A percentile compares a stretch with the other conserved stretches of the same genome.
Conservation (phyloP, 257 asterid genomes). For the Fraxinus anomala region DNA sequence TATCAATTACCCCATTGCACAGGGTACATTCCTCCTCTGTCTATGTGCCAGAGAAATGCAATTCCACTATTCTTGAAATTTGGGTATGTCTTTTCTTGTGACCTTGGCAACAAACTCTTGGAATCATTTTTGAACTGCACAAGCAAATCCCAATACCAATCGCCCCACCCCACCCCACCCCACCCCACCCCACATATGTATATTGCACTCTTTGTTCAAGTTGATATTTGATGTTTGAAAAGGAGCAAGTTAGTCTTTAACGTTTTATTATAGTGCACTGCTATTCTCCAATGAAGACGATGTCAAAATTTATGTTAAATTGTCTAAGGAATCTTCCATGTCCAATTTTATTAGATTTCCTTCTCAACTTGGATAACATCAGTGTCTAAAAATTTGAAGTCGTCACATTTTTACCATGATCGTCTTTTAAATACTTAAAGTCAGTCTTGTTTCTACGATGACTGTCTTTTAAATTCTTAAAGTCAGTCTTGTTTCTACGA, state of each 20-base stretch:
- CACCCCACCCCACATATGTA: background rate
- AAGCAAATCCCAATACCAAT: too few species aligned
- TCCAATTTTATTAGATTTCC: background rate
- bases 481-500: background rate
- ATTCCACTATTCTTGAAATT: background rate
- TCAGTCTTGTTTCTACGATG: background rate
- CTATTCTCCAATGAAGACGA: background rate
- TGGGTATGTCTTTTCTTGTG: constrained; percentile 38
- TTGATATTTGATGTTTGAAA: background rate
- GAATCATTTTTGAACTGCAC: constrained; percentile 8
- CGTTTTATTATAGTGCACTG: background rate
- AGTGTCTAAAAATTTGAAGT: background rate
- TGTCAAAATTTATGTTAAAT: background rate
- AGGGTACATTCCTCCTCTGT: constrained; percentile 1
- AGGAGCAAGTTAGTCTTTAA: background rate
- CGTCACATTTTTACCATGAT: too few species aligned
- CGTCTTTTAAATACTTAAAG: background rate
- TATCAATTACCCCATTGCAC: background rate
- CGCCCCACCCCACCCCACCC: background rate
- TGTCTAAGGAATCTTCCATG: background rate
- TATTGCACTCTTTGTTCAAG: background rate
- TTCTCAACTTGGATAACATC: background rate
- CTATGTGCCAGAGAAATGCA: background rate
- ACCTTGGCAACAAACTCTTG: constrained; percentile 28
- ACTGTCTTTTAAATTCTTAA: background rate